Conservation (phyloP, 768 basidiomycete genomes). For the Suillus americanus region DNA sequence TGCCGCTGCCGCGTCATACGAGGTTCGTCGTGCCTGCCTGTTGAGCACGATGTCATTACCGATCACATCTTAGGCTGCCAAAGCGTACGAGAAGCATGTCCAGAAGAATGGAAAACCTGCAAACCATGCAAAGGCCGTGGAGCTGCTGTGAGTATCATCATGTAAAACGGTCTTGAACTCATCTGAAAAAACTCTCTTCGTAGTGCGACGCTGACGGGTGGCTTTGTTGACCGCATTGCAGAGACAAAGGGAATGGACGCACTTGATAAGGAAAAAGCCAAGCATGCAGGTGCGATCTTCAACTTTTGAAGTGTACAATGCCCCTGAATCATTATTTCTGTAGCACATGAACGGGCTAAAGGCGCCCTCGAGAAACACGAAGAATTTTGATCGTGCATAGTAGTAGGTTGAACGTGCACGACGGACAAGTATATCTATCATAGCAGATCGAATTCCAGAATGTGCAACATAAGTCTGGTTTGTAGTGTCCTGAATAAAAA, state of each 20-base stretch:
- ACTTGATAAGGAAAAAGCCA: conserved; percentile 18
- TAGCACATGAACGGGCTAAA: conserved; percentile 17
- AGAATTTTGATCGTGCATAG: conserved; percentile 15
- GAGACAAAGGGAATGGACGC: conserved; percentile 27
- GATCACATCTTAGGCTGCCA: conserved; percentile 25
- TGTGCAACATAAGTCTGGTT: background rate
- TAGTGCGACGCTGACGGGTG: conserved; percentile 29
- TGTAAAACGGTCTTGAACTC: background rate
- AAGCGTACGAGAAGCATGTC: conserved; percentile 28
- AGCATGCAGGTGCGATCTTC: conserved; percentile 21
- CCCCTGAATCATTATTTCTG: conserved; percentile 1
- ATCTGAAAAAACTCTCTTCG: background rate
- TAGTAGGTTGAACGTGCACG: background rate
- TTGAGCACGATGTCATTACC: background rate
- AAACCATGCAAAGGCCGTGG: conserved; percentile 22
- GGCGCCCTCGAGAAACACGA: conserved; percentile 14
- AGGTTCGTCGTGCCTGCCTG: conserved; percentile 7
- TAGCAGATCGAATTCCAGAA: background rate
- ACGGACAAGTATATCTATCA: too few species aligned
- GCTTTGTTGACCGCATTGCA: conserved; percentile 20
- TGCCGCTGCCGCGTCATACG: conserved; percentile 29
- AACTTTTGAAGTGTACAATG: too few species aligned
- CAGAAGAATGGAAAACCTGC: conserved; percentile 18
- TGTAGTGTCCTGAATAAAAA: too few species aligned
- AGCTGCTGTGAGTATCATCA: conserved; percentile 23